Evolutionary conservation across 2,329 filamentous ascomycete genomes (phyloP).

Genomic region (Aspergillus calidoustus): DNA sequence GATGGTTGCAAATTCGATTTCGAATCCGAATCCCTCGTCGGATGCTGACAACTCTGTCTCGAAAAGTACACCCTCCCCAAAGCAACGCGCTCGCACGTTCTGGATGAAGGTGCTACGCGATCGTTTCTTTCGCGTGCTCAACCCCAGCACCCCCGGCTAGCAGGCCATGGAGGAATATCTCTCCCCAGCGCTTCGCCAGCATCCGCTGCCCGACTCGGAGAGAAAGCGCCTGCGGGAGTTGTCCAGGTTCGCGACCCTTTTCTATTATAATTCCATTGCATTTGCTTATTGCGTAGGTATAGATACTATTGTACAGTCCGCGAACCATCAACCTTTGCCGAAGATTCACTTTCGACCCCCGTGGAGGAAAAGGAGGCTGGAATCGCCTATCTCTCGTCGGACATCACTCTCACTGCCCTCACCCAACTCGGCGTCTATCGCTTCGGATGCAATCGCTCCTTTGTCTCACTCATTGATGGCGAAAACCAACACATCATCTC

Average conservation of each 20-base stretch:
- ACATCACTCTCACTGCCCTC: slow-evolving; percentile 49
- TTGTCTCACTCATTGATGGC: slow-evolving; percentile 57
- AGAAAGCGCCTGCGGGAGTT: slow-evolving; percentile 9
- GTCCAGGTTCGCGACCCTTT: slow-evolving; percentile 6
- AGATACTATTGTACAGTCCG: slow-evolving; percentile 7
- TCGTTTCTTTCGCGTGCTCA: background rate
- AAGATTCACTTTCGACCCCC: background rate
- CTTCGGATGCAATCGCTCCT: slow-evolving; percentile 45
- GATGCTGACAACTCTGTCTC: background rate
- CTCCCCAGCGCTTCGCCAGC: slow-evolving; percentile 4
- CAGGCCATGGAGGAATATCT: background rate
- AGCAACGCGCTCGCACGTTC: background rate
- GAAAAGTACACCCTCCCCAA: background rate
- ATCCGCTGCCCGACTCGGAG: slow-evolving; percentile 4
- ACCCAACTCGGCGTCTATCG: slow-evolving; percentile 54
- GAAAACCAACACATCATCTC: slow-evolving; percentile 54
- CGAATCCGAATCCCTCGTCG: too few species aligned
- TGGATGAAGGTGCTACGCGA: background rate
- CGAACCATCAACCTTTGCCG: background rate
- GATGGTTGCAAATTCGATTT: too few species aligned
- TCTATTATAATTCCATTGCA: background rate
- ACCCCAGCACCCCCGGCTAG: background rate
- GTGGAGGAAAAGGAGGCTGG: background rate
- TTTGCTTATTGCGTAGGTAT: background rate
- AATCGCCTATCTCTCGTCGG: slow-evolving; percentile 4